phyloP scores from a whole-genome alignment of 2,329 filamentous ascomycete genomes.

The Colletotrichum abscissum region DNA sequence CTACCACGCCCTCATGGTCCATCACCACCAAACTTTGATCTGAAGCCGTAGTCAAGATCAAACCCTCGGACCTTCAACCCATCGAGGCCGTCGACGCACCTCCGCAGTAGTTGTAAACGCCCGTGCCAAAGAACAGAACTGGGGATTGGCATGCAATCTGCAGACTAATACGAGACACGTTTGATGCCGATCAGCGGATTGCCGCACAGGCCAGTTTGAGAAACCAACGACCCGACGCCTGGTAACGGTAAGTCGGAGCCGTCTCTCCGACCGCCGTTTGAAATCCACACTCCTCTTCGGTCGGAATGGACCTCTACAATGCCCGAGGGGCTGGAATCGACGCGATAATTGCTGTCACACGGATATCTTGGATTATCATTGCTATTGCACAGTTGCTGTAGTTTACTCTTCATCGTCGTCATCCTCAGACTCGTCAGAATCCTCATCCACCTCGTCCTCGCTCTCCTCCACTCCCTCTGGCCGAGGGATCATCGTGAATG shows the following conservation, averaged over 20 bases:
- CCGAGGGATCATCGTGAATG: constrained; percentile 84
- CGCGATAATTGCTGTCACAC: neutral
- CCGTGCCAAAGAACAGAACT: neutral
- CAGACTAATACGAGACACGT: constrained; percentile 27
- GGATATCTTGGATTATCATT: constrained; percentile 19
- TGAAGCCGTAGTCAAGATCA: neutral
- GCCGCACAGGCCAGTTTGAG: constrained; percentile 5
- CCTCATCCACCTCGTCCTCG: constrained; percentile 61
- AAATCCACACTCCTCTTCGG: neutral
- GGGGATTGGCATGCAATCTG: constrained; percentile 25
- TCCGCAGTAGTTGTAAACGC: neutral
- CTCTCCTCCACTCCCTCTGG: constrained; percentile 71
- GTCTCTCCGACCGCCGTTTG: neutral
- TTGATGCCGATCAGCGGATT: constrained; percentile 24
- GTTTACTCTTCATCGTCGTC: constrained; percentile 50
- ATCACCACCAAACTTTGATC: neutral
- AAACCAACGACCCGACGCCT: neutral
- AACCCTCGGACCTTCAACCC: neutral
- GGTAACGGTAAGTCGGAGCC: neutral
- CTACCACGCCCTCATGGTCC: neutral
- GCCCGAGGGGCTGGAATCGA: neutral
- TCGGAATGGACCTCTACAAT: neutral
- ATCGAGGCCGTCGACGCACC: neutral
- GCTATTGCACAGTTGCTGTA: neutral
- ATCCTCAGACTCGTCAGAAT: constrained; percentile 49